Conservation (phyloP, 805 yeast species). For the Wickerhamiella azymoides region DNA sequence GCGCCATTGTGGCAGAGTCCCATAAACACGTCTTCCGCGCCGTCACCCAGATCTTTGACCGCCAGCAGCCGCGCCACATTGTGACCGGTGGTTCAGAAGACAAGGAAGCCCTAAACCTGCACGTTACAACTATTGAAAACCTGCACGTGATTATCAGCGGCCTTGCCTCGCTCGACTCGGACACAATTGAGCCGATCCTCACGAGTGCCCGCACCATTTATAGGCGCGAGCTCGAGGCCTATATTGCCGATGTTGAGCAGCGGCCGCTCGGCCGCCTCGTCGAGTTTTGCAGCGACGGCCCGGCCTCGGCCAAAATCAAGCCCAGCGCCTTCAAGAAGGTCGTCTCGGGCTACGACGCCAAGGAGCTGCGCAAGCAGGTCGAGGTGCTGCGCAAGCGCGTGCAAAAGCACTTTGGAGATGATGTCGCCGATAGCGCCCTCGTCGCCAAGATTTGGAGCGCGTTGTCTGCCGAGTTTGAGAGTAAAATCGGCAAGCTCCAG, state of each 20-base stretch:
- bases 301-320: constrained; percentile 35
- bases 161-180: constrained; percentile 15
- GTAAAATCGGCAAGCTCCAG: constrained; percentile 40
- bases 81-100: constrained; percentile 16
- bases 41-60: constrained; percentile 17
- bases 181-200: constrained; percentile 16
- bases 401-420: constrained; percentile 35
- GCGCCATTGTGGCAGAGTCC: constrained; percentile 12
- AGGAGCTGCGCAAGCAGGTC: constrained; percentile 43
- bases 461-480: constrained; percentile 48
- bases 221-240: constrained; percentile 28
- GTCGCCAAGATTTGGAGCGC: constrained; percentile 43
- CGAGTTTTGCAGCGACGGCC: constrained; percentile 45
- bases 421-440: constrained; percentile 13
- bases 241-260: constrained; percentile 34
- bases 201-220: constrained; percentile 21
- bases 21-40: constrained; percentile 18
- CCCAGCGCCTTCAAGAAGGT: constrained; percentile 37
- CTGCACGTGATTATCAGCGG: constrained; percentile 34
- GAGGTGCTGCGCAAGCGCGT: constrained; percentile 43
- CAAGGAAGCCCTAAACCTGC: constrained; percentile 29
- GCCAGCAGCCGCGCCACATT: not conserved
- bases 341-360: constrained; percentile 41
- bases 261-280: constrained; percentile 54
- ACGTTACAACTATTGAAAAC: constrained; percentile 39